These are phyloP conservation scores for Adansonia digitata DNA, from an alignment of 345 rosid species.

Conservation along the genomic window DNA sequence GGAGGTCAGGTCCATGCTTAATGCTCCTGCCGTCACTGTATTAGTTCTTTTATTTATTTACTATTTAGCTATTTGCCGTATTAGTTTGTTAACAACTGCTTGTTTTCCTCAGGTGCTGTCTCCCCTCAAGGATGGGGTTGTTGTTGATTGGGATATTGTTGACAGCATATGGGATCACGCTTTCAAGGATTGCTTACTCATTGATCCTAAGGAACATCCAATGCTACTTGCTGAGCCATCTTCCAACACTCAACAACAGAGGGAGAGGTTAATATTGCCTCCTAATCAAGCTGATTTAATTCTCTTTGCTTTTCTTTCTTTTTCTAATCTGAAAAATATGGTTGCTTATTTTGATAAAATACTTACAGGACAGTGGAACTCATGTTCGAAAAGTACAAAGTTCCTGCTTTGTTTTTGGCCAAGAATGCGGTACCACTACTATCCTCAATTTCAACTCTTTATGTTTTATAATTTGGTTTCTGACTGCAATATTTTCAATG, in stretches of 20 bases:
- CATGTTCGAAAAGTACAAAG: conserved; percentile 94
- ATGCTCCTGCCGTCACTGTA: background rate
- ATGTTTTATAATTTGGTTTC: background rate
- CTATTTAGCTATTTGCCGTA: background rate
- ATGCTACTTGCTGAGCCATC: conserved; percentile 98
- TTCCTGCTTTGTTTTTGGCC: conserved; percentile 96
- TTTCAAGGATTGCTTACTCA: conserved; percentile 68
- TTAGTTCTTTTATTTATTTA: background rate
- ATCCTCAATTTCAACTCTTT: background rate
- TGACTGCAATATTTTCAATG: background rate
- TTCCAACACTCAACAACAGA: conserved; percentile 76
- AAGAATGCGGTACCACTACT: conserved; percentile 54
- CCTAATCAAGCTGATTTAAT: background rate
- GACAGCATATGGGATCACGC: conserved; percentile 99
- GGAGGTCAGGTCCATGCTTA: conserved; percentile 56
- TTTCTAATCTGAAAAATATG: background rate
- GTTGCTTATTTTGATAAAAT: background rate
- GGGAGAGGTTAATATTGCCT: conserved; percentile 62
- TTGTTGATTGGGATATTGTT: conserved; percentile 92
- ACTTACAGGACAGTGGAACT: conserved; percentile 65
- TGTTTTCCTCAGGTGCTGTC: conserved; percentile 55
- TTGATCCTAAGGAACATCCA: conserved; percentile 94
- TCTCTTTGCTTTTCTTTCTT: background rate
- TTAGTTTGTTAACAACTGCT: conserved; percentile 11
- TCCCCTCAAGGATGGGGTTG: conserved; percentile 86